Base-by-base conservation (phyloP, 352 stramenopile species). In the Phytophthora pistaciae region DNA sequence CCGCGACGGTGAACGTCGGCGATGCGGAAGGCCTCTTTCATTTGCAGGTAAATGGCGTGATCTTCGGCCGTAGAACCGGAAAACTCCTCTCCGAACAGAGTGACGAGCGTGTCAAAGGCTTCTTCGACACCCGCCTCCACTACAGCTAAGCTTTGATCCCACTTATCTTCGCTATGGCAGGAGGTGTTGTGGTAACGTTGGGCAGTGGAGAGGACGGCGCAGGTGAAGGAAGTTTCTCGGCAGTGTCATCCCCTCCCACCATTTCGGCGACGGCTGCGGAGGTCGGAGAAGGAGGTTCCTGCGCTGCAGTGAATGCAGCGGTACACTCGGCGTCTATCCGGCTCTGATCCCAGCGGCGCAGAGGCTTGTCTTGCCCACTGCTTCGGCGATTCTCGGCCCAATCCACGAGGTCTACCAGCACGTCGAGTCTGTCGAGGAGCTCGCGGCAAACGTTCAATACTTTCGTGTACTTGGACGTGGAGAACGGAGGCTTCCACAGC, bases 11-110 rank as follows among this genome's bases (percentile, higher is more conserved):
- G 78, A 9, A 86, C 81, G 65, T 92, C 85, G 5, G 85, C 83
- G 5, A 90, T 65, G 16, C 85, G 84, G 54, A 93, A 93, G 1
- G 85, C 85, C 50, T 93, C 83, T 56, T 91, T 91, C 83, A 93
- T 90, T 40, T 93, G 83, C 80, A 93, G 82, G 55, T 91, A 93
- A 23, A 91, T 80, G 3, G 85, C 83, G 42, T 83, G 88, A 13
- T 93, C 78, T 60, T 88, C 82, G 14, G 72, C 78, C 5, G 87
- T 75, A 14, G 78, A 78, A 40, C 76, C 68, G 1, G 75, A 78
- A 59, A 93, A 92, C 14, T 85, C 68, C 38, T 91, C 80, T 50
- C 80, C 79, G 63, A 91, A 93, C n/a, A 93, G 75, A 9, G 74
- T 78, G 18, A 75, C 72, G 1, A 94, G 66, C 16, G 86, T 92